Evolutionary conservation across 176 grass and related monocot species (phyloP).

Genomic region (Poa pratensis): DNA sequence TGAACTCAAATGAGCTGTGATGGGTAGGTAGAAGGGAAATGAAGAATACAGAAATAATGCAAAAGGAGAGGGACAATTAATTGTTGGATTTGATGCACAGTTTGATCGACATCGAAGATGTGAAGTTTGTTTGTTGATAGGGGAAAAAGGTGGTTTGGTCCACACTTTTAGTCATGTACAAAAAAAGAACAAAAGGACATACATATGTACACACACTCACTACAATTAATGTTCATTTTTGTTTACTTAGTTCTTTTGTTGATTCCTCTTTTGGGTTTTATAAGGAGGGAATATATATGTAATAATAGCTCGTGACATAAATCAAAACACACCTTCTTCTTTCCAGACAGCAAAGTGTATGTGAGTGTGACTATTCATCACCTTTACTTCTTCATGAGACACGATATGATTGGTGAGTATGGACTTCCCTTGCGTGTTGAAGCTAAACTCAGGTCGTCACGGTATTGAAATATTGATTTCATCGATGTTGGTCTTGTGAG

Average conservation of each 20-base stretch:
- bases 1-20: conserved; percentile 51
- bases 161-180: conserved; percentile 52
- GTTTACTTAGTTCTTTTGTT: conserved; percentile 24
- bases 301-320: conserved; percentile 47
- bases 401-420: background rate
- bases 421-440: conserved; percentile 28
- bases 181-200: conserved; percentile 41
- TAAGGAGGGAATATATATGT: conserved; percentile 31
- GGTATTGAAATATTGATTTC: background rate
- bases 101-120: conserved; percentile 29
- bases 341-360: conserved; percentile 27
- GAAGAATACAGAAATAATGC: conserved; percentile 24
- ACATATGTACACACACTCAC: conserved; percentile 54
- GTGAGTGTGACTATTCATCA: conserved; percentile 27
- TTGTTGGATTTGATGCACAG: conserved; percentile 39
- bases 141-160: conserved; percentile 28
- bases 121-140: conserved; percentile 56
- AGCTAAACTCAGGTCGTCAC: conserved; percentile 10
- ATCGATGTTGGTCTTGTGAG: background rate
- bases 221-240: conserved; percentile 29
- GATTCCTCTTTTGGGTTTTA: conserved; percentile 8
- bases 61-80: background rate
- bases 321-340: background rate
- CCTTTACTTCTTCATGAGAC: conserved; percentile 22
- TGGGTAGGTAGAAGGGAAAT: background rate